Base-by-base conservation (phyloP, 169 alveolate species). In the Eimeria brunetti region DNA sequence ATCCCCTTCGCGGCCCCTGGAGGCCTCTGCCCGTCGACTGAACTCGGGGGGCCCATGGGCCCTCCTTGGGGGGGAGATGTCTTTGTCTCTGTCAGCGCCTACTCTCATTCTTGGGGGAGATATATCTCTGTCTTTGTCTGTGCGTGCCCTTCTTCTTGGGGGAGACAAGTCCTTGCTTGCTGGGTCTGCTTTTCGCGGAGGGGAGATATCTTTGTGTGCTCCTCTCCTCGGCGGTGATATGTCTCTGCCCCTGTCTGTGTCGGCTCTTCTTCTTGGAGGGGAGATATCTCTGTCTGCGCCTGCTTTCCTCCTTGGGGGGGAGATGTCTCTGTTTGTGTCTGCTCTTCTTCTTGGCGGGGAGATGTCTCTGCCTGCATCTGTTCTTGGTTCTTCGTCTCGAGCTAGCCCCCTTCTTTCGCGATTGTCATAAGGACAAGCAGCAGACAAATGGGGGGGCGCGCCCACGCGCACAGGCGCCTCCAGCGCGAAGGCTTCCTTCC, bases 401-500 rank as follows among this genome's bases (percentile, higher is more conserved):
- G 33, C 75, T 14, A 51, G 51, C 44, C 76, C 30, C 76, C 75
- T 78, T 67, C 62, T 46, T 9, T 49, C 75, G 33, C 73, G 69
- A 33, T 24, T 36, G 5, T 81, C 89, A 30, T 56, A 49, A 33
- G 69, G 89, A 81, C 22, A 6, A 4, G 75, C 36, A 30, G 89
- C 75, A 33, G 75, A 20, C 67, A 56, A 11, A 49, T 27, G 75
- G 8, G 89, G 3, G 8, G 33, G 2, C 53, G 20, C 56, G 9
- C 53, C 53, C 71, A 27, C 89, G 12, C 53, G 1, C 33, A 81
- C 51, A 7, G 89, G 71, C 49, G 30, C 89, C 9, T 49, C 53
- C 7, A 81, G 7, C 2, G 89, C 89, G 44, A 81, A 81, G 38
- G 71, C 89, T 30, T 51, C 89, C 89, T 81, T 81, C 89, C 89